phyloP scores from a whole-genome alignment of 352 stramenopile genomes.

The Pythium chondricola region DNA sequence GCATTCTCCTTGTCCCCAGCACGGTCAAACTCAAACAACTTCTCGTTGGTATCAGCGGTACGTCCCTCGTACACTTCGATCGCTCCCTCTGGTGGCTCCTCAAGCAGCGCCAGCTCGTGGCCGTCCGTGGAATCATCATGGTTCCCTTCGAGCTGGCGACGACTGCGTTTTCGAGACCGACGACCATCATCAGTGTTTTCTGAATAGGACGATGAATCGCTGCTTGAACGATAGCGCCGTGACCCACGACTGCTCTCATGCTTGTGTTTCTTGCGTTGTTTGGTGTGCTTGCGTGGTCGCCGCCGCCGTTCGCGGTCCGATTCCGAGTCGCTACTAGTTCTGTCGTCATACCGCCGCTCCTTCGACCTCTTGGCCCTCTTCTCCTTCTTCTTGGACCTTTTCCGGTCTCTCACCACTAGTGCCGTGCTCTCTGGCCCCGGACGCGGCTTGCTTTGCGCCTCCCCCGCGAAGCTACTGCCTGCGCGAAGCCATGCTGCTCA shows the following conservation, averaged over 20 bases:
- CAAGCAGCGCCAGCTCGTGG: constrained; percentile 4
- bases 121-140: background rate
- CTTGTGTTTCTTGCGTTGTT: constrained; percentile 8
- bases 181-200: background rate
- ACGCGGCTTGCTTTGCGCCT: no score
- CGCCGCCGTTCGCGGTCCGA: background rate
- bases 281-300: background rate
- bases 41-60: constrained; percentile 10
- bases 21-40: constrained; percentile 62
- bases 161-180: background rate
- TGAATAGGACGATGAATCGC: constrained; percentile 4
- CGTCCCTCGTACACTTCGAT: constrained; percentile 12
- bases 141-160: background rate
- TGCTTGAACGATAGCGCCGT: constrained; percentile 5
- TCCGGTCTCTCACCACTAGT: background rate
- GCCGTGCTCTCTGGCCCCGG: no score
- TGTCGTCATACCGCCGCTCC: background rate
- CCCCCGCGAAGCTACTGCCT: constrained; percentile 28
- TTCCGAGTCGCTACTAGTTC: background rate
- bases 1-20: constrained; percentile 59
- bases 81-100: constrained; percentile 3
- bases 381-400: constrained; percentile 19
- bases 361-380: constrained; percentile 21
- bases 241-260: constrained; percentile 6
- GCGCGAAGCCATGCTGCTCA: constrained; percentile 50